A percentile compares a stretch with the other conserved stretches of the same genome.
These are phyloP conservation scores for Thraustochytrium striatum DNA, from an alignment of 352 stramenopile species.

Conservation along the genomic window DNA sequence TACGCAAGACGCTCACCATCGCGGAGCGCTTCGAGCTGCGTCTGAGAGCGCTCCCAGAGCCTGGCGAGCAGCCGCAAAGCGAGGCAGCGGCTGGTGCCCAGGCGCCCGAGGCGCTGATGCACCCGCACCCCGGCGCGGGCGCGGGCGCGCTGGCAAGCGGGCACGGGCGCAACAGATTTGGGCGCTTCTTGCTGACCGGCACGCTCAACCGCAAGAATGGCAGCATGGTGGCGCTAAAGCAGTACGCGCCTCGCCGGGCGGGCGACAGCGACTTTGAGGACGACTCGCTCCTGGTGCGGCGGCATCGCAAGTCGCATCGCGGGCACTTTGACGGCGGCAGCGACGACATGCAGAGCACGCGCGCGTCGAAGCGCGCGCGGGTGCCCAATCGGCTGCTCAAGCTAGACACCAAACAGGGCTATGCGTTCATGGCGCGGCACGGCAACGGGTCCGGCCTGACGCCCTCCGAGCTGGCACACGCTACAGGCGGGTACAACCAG, in stretches of 20 bases:
- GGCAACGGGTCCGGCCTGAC: background rate
- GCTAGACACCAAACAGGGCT: slow-evolving; percentile 21
- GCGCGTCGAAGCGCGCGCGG: slow-evolving; percentile 2
- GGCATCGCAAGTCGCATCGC: too few species aligned
- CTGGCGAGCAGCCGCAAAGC: too few species aligned
- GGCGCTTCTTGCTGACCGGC: slow-evolving; percentile 2
- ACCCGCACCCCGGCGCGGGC: too few species aligned
- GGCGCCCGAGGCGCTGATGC: too few species aligned
- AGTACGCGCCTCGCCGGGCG: background rate
- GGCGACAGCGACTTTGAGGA: too few species aligned
- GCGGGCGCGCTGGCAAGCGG: too few species aligned
- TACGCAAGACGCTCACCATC: background rate
- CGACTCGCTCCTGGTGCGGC: too few species aligned
- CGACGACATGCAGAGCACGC: background rate
- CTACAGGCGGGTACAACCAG: background rate
- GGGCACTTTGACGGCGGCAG: background rate
- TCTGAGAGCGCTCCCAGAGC: too few species aligned
- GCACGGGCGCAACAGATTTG: slow-evolving; percentile 33
- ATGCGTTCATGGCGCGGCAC: slow-evolving; percentile 16
- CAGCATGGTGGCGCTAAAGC: background rate
- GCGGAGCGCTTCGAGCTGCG: background rate
- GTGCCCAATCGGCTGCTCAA: slow-evolving; percentile 34
- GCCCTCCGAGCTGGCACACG: background rate
- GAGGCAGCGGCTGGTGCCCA: too few species aligned
- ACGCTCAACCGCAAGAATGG: background rate